A percentile compares a stretch with the other conserved stretches of the same genome.
Conservation (phyloP, 768 basidiomycete genomes). For the Sistotremastrum suecicum region DNA sequence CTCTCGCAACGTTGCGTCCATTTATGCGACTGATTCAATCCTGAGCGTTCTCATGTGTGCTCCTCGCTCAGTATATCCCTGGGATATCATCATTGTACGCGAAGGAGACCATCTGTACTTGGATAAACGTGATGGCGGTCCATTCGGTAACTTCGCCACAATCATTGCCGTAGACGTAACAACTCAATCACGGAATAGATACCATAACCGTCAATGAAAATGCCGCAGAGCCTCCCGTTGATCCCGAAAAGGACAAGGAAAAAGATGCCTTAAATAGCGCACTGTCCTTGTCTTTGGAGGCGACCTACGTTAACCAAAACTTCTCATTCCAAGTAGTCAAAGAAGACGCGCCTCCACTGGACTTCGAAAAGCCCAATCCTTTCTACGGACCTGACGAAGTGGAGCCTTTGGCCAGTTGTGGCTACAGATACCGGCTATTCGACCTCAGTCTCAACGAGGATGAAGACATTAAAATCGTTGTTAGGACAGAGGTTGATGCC, state of each 20-base stretch:
- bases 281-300: slow-evolving; percentile 87
- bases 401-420: slow-evolving; percentile 89
- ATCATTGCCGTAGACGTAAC: neutral
- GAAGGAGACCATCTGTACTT: slow-evolving; percentile 91
- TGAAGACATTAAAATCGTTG: slow-evolving; percentile 81
- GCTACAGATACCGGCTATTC: slow-evolving; percentile 91
- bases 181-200: slow-evolving; percentile 21
- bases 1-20: slow-evolving; percentile 61
- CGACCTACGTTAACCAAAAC: slow-evolving; percentile 98
- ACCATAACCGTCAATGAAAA: slow-evolving; percentile 99
- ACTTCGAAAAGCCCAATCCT: slow-evolving; percentile 82
- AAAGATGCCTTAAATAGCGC: slow-evolving; percentile 83
- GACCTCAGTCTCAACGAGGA: slow-evolving; percentile 84
- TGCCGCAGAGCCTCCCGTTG: slow-evolving; percentile 84
- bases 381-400: slow-evolving; percentile 92
- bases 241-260: slow-evolving; percentile 62
- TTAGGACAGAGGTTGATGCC: slow-evolving; percentile 94
- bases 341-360: slow-evolving; percentile 50
- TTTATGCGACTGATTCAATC: slow-evolving; percentile 93
- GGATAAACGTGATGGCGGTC: slow-evolving; percentile 95
- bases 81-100: slow-evolving; percentile 93
- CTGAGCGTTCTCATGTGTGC: slow-evolving; percentile 94
- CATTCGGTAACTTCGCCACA: slow-evolving; percentile 40
- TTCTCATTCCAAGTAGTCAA: slow-evolving; percentile 92
- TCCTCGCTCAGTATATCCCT: slow-evolving; percentile 89